phyloP scores from a whole-genome alignment of 345 rosid genomes.

The Eucalyptus sp. region DNA sequence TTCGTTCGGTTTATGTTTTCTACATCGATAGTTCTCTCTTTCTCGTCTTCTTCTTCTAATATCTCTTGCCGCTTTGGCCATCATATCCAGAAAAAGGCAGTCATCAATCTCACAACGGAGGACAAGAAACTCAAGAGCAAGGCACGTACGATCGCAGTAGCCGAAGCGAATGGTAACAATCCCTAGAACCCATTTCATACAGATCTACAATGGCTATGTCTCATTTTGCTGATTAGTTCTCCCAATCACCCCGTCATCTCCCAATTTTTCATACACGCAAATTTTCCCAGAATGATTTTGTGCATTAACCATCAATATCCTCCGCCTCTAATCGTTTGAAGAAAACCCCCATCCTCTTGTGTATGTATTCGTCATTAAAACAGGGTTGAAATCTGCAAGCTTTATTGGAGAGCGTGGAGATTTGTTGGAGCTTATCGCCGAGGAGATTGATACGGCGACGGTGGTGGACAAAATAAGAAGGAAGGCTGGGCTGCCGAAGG shows the following conservation, averaged over 20 bases:
- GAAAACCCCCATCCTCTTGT: no score
- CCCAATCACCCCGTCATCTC: no score
- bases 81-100: neutral
- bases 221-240: no score
- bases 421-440: fast-evolving
- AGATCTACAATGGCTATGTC: neutral
- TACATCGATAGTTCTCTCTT: neutral
- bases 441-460: no score
- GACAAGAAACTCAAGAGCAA: neutral
- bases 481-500: no score
- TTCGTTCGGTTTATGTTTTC: neutral
- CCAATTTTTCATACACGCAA: no score
- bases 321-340: no score
- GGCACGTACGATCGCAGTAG: neutral
- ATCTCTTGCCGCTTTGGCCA: neutral
- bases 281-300: neutral
- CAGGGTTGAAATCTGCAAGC: neutral
- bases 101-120: neutral
- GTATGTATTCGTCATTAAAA: no score
- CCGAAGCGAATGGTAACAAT: neutral
- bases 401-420: no score
- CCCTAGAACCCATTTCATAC: neutral
- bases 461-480: no score
- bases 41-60: neutral
- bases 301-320: no score